These are phyloP conservation scores for Aspergillus piperis DNA, from an alignment of 2,329 filamentous ascomycete genomes.

Conservation along the genomic window DNA sequence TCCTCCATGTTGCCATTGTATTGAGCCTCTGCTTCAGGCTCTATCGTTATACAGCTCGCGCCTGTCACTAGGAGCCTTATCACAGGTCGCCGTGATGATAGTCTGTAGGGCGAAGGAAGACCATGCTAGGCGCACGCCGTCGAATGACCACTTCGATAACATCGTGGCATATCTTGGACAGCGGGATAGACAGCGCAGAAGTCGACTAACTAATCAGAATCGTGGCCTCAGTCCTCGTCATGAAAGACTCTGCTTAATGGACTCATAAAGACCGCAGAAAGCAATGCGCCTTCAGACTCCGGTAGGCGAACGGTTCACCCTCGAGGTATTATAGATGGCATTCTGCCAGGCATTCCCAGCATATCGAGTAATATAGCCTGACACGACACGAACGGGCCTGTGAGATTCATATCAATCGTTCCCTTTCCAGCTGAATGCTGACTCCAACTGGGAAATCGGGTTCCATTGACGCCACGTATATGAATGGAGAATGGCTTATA, in stretches of 20 bases:
- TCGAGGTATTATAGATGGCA: conserved; percentile 77
- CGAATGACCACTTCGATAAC: conserved; percentile 73
- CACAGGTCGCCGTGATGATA: conserved; percentile 78
- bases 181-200: conserved; percentile 85
- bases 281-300: conserved; percentile 50
- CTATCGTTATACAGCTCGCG: conserved; percentile 71
- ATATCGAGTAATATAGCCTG: conserved; percentile 89
- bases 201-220: conserved; percentile 53
- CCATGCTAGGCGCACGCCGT: conserved; percentile 74
- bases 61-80: conserved; percentile 61
- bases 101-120: conserved; percentile 81
- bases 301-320: conserved; percentile 77
- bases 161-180: conserved; percentile 77
- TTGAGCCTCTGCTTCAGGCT: conserved; percentile 69
- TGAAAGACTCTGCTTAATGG: not conserved
- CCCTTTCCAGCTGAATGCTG: too few relatives aligned
- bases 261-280: conserved; percentile 67
- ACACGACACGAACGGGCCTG: conserved; percentile 56
- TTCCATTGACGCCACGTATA: too few relatives aligned
- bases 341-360: conserved; percentile 93
- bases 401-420: too few relatives aligned
- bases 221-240: not conserved
- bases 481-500: too few relatives aligned
- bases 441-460: too few relatives aligned
- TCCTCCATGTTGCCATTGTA: conserved; percentile 94